Evolutionary conservation across 2,329 filamentous ascomycete genomes (phyloP), one percentile per base, ranked within the genome.

Genomic region (Metarhizium humberi): DNA sequence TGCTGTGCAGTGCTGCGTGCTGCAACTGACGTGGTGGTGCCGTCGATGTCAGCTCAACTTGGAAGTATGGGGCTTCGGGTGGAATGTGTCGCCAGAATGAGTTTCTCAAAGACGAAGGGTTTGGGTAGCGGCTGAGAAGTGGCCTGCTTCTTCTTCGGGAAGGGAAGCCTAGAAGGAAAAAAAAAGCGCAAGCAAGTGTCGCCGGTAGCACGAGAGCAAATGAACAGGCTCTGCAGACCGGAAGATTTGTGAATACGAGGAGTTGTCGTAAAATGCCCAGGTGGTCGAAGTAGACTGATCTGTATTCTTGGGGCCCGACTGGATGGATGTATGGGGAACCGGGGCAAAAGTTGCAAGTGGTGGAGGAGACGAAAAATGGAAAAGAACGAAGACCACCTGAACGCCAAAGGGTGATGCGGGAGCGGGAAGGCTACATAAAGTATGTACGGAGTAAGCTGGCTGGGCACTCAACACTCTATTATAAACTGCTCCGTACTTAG

Each of bases 401-500:
- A 42, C 14, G n/a, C 40, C 13, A 42, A 42, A 42, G n/a, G 50
- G 29, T 25, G 20, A 32, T 14, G 53, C 25, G 54, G 54, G 56
- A 52, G 59, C 48, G n/a, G 54, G 54, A 57, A 58, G 56, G 59
- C 55, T 50, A 53, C 57, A 34, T 34, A 34, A 34, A 34, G 32
- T 34, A 34, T 8, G 32, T 34, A 34, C 32, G 7, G 7, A 8
- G 32, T 34, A 34, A 11, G 7, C 32, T 34, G 32, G 3, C 25
- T 25, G 25, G 25, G 25, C 25, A 25, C 25, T 25, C 25, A 25
- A 25, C 25, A 25, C 25, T 25, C 25, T 25, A 25, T 25, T 25
- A 25, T 25, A 25, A 25, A 25, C 25, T 25, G 4, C 25, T 25
- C 25, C 25, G 25, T 25, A 18, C 18, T 18, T 18, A 18, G 18